These are phyloP conservation scores for Dryas alaskensis DNA, from an alignment of 306 rosid genomes.

Conservation along the genomic window DNA sequence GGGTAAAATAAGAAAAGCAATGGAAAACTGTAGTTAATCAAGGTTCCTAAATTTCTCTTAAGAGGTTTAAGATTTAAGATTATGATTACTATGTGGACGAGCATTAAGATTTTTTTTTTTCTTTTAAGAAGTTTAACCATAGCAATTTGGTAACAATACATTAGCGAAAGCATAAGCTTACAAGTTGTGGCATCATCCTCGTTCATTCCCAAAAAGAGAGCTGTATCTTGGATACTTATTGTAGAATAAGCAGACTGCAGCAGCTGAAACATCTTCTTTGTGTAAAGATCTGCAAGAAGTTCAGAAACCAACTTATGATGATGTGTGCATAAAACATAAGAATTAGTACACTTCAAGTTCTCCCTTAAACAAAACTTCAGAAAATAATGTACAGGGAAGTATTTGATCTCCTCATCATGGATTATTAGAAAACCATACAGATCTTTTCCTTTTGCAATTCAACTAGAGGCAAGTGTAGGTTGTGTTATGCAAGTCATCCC, in stretches of 20 bases:
- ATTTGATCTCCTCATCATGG: background rate
- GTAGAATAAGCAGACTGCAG: constrained; percentile 87
- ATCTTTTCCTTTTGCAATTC: background rate
- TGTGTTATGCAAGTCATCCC: background rate
- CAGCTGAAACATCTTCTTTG: constrained; percentile 79
- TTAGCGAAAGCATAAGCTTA: constrained; percentile 36
- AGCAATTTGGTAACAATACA: background rate
- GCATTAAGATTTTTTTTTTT: background rate
- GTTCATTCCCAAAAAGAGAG: constrained; percentile 78
- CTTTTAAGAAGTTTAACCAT: background rate
- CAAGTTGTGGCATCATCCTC: constrained; percentile 68
- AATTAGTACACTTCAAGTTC: background rate
- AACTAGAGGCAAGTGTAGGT: background rate
- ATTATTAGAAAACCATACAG: background rate
- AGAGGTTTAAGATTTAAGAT: background rate
- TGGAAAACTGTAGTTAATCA: background rate
- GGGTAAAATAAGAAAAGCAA: no score
- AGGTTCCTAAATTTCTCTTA: background rate
- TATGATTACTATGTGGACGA: background rate
- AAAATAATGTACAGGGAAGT: background rate
- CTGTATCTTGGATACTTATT: constrained; percentile 68
- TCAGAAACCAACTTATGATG: constrained; percentile 9
- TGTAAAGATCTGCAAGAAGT: constrained; percentile 69
- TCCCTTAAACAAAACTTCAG: background rate
- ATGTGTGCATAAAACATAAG: background rate